A percentile compares a stretch with the other conserved stretches of the same genome.
Conservation (phyloP, 495 filamentous ascomycete genomes). For the Parathielavia hyrcaniae region DNA sequence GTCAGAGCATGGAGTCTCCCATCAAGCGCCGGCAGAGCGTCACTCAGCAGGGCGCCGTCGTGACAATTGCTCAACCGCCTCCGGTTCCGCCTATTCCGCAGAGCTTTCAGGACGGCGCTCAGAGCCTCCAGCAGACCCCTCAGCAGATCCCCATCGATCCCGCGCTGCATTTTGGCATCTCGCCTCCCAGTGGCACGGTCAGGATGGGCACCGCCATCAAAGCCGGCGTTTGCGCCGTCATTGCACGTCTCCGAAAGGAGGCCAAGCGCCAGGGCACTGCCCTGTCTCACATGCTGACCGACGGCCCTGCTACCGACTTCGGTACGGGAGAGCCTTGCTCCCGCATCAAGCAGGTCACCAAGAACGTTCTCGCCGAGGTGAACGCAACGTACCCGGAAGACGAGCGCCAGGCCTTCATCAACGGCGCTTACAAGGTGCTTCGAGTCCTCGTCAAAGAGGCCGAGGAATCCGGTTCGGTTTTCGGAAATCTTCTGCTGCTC, state of each 20-base stretch:
- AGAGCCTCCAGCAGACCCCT: background rate
- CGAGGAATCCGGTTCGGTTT: constrained; percentile 1
- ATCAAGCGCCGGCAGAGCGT: constrained; percentile 15
- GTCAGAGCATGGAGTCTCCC: background rate
- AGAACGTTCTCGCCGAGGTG: background rate
- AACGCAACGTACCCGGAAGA: background rate
- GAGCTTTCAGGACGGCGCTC: background rate
- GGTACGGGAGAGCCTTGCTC: background rate
- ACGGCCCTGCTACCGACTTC: constrained; percentile 11
- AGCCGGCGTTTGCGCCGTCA: constrained; percentile 10
- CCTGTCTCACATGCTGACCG: constrained; percentile 2
- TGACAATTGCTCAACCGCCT: background rate
- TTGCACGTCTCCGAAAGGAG: constrained; percentile 4
- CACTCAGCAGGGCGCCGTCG: background rate
- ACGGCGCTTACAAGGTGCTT: constrained; percentile 6
- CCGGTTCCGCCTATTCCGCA: background rate
- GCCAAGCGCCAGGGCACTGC: constrained; percentile 1
- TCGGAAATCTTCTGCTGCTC: constrained; percentile 4
- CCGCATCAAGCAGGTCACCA: constrained; percentile 3
- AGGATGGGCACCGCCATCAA: constrained; percentile 11
- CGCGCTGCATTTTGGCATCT: constrained; percentile 5
- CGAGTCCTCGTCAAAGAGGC: constrained; percentile 4
- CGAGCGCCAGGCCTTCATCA: background rate
- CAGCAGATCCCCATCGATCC: constrained; percentile 9
- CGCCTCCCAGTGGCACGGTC: constrained; percentile 4